Evolutionary conservation across 345 rosid genomes (phyloP).

Genomic region (Tarenaya hassleriana): DNA sequence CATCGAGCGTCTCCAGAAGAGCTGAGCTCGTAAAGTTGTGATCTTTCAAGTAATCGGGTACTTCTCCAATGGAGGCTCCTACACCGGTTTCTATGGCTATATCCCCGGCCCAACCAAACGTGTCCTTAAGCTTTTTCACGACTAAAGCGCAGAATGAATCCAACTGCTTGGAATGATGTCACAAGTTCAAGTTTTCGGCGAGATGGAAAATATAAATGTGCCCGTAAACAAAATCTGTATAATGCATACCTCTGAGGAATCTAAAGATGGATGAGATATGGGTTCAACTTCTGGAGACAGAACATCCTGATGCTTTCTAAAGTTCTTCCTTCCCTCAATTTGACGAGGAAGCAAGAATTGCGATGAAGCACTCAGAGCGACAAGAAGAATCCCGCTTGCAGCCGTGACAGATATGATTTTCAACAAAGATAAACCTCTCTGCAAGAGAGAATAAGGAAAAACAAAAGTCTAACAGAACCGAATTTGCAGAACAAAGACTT

Average conservation of each 20-base stretch:
- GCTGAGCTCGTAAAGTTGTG: slow-evolving; percentile 30
- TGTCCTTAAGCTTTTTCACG: slow-evolving; percentile 57
- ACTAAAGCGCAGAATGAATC: slow-evolving; percentile 39
- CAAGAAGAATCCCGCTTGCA: slow-evolving; percentile 63
- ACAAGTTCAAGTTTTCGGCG: slow-evolving; percentile 12
- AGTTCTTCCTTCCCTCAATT: slow-evolving; percentile 31
- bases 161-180: slow-evolving; percentile 35
- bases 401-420: slow-evolving; percentile 43
- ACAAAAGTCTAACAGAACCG: not conserved
- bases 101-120: slow-evolving; percentile 54
- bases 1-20: slow-evolving; percentile 32
- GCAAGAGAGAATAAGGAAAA: slow-evolving; percentile 25
- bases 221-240: slow-evolving; percentile 7
- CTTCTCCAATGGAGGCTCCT: slow-evolving; percentile 63
- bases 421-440: slow-evolving; percentile 51
- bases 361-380: slow-evolving; percentile 37
- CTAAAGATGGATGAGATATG: slow-evolving; percentile 34
- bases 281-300: slow-evolving; percentile 35
- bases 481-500: slow-evolving; percentile 7
- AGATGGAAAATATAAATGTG: not conserved
- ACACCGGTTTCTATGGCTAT: slow-evolving; percentile 31
- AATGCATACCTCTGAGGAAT: slow-evolving; percentile 46
- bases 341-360: slow-evolving; percentile 41
- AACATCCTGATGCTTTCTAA: slow-evolving; percentile 26
- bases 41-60: slow-evolving; percentile 55